These are phyloP conservation scores for Funneliformis caledonium DNA, from an alignment of 371 early-diverging fungal genomes.

Conservation along the genomic window DNA sequence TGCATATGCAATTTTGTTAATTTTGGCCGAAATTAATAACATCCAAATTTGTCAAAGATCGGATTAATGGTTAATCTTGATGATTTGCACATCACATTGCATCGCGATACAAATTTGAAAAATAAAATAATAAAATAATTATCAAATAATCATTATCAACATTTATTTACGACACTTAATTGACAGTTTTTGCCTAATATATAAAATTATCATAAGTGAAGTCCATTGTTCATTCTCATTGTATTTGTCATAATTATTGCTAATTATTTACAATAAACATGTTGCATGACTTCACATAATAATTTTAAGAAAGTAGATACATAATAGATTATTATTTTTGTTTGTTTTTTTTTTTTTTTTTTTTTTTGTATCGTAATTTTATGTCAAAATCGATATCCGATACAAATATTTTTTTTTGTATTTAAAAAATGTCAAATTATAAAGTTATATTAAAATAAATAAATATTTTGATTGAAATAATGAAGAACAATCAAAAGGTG, in stretches of 20 bases:
- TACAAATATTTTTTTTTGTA: background rate
- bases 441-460: background rate
- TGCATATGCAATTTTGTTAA: too few species aligned
- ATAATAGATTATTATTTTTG: background rate
- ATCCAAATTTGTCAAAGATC: too few species aligned
- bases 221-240: background rate
- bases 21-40: too few species aligned
- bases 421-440: too few species aligned
- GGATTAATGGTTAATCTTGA: too few species aligned
- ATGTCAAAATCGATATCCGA: conserved; percentile 1
- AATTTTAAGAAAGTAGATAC: background rate
- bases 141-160: too few species aligned
- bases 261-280: background rate
- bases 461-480: background rate
- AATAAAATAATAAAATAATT: too few species aligned
- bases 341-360: background rate
- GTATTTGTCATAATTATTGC: background rate
- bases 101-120: too few species aligned
- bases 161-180: background rate
- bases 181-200: background rate
- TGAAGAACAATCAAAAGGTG: background rate
- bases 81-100: too few species aligned
- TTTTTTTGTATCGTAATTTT: background rate
- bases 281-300: background rate
- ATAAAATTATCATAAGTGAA: background rate